Conservation (phyloP, 176 grass and related monocot genomes). For the Chrysopogon serrulatus region DNA sequence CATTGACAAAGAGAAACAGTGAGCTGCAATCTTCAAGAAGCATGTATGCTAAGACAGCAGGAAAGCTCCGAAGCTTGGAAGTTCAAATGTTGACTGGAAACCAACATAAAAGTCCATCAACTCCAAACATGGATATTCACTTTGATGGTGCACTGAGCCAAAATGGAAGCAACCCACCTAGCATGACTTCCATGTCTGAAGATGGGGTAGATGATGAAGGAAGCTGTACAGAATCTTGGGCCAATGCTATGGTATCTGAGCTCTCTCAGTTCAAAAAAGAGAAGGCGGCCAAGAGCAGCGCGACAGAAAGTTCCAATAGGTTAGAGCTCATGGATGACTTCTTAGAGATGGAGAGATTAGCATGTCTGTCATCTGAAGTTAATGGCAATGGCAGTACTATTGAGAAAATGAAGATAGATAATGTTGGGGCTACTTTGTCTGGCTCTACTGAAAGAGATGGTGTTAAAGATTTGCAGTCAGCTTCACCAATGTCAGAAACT, state of each 20-base stretch:
- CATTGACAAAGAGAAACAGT: conserved; percentile 79
- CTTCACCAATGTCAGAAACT: conserved; percentile 29
- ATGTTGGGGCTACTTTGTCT: conserved; percentile 44
- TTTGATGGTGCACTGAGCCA: conserved; percentile 69
- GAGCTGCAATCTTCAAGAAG: conserved; percentile 89
- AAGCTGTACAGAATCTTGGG: conserved; percentile 87
- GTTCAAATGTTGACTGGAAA: conserved; percentile 63
- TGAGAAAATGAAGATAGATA: conserved; percentile 60
- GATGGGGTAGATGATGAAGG: conserved; percentile 94
- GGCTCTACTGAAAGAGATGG: conserved; percentile 36
- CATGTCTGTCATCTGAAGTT: conserved; percentile 57
- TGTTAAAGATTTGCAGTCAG: conserved; percentile 38
- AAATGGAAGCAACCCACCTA: conserved; percentile 88
- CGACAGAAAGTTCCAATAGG: conserved; percentile 50
- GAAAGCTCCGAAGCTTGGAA: conserved; percentile 84
- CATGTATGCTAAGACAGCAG: conserved; percentile 79
- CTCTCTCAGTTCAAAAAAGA: conserved; percentile 87
- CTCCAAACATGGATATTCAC: conserved; percentile 59
- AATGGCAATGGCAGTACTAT: conserved; percentile 40
- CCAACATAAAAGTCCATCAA: conserved; percentile 57
- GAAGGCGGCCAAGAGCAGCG: conserved; percentile 54
- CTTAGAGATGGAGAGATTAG: conserved; percentile 98
- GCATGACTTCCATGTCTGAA: conserved; percentile 98
- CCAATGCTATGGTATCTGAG: conserved; percentile 75
- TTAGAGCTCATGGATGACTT: conserved; percentile 99